Evolutionary conservation across 805 yeast genomes (phyloP).

Genomic region (Tetrapisispora phaffii): DNA sequence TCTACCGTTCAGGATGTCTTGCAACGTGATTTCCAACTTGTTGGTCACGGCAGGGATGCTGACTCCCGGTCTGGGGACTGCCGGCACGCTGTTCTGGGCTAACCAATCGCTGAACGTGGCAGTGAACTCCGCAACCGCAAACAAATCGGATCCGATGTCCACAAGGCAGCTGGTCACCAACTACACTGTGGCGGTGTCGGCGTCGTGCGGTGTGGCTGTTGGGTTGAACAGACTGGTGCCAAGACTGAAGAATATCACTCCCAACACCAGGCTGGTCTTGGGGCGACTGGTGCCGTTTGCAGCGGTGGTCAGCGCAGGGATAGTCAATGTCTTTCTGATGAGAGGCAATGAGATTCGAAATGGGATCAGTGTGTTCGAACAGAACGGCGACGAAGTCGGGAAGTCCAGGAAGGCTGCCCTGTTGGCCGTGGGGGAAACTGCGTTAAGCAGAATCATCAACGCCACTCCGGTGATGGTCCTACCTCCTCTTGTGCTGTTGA

Average conservation of each 20-base stretch:
- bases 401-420: slow-evolving; percentile 78
- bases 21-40: slow-evolving; percentile 84
- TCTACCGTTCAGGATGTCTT: slow-evolving; percentile 94
- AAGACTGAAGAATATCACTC: slow-evolving; percentile 56
- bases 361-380: slow-evolving; percentile 66
- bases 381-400: slow-evolving; percentile 58
- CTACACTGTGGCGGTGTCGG: slow-evolving; percentile 81
- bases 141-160: slow-evolving; percentile 85
- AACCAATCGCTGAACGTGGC: slow-evolving; percentile 96
- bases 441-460: slow-evolving; percentile 85
- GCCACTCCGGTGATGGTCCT: slow-evolving; percentile 97
- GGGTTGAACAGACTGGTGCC: slow-evolving; percentile 93
- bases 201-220: slow-evolving; percentile 90
- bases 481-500: slow-evolving; percentile 79
- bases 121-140: slow-evolving; percentile 90
- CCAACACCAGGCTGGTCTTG: slow-evolving; percentile 58
- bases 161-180: slow-evolving; percentile 68
- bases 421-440: slow-evolving; percentile 94
- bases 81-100: slow-evolving; percentile 88
- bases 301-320: slow-evolving; percentile 95
- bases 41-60: slow-evolving; percentile 97
- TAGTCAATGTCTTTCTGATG: slow-evolving; percentile 94
- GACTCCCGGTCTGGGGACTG: slow-evolving; percentile 83
- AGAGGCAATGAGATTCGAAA: slow-evolving; percentile 86
- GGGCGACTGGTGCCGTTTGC: slow-evolving; percentile 95